These are phyloP conservation scores for Pseudogymnoascus sp. DNA, from an alignment of 2,329 filamentous ascomycete species.

Conservation along the genomic window DNA sequence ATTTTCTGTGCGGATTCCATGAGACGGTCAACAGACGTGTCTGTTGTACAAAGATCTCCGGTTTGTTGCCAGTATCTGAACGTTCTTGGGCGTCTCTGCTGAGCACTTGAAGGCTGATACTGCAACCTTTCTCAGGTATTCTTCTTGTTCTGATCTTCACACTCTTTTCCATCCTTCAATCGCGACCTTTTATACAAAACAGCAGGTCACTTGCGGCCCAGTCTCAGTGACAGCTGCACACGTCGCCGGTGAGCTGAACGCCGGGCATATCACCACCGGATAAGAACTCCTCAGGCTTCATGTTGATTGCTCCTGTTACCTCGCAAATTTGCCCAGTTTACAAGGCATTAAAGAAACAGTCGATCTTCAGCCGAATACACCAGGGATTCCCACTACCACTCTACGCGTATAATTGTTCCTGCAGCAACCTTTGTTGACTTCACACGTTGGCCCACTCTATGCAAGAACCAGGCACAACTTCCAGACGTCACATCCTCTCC, in stretches of 20 bases:
- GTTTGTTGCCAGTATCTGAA: not conserved
- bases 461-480: not conserved
- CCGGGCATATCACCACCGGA: not conserved
- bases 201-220: not conserved
- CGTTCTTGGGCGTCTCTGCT: not conserved
- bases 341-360: not conserved
- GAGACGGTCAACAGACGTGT: not conserved
- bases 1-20: not conserved
- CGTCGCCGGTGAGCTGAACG: not conserved
- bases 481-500: not conserved
- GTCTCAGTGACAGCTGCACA: not conserved
- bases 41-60: not conserved
- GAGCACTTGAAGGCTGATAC: slow-evolving; percentile 3
- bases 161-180: not conserved
- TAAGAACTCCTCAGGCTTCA: not conserved
- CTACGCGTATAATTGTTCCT: not conserved
- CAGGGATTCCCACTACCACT: not conserved
- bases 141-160: not conserved
- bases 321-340: not conserved
- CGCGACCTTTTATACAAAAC: not conserved
- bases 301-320: not conserved
- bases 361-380: not conserved
- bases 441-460: not conserved
- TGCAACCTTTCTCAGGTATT: not conserved
- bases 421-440: not conserved